These are phyloP conservation scores for Paraphaeosphaeria sporulosa DNA, from an alignment of 2,329 filamentous ascomycete species.

Conservation along the genomic window DNA sequence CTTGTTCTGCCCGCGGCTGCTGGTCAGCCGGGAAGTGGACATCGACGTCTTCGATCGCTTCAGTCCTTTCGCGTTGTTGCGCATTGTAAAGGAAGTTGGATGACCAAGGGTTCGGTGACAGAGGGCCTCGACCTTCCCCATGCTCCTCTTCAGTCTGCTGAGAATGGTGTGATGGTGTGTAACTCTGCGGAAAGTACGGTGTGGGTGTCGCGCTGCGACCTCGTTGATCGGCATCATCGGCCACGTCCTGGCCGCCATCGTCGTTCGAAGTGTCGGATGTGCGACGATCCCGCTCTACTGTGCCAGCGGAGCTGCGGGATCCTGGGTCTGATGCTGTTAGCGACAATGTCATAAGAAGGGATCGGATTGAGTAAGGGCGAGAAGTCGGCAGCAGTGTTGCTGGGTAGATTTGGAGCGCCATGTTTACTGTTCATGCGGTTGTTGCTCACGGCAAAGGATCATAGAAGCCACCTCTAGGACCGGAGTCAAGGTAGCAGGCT, in stretches of 20 bases:
- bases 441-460: background rate
- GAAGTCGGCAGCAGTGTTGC: background rate
- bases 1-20: conserved; percentile 8
- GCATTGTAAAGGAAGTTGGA: conserved; percentile 9
- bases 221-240: background rate
- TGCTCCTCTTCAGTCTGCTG: conserved; percentile 12
- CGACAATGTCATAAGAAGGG: background rate
- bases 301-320: conserved; percentile 7
- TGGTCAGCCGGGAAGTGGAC: conserved; percentile 7
- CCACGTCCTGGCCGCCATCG: background rate
- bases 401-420: background rate
- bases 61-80: background rate
- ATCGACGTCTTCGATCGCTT: background rate
- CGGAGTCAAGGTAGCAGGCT: background rate
- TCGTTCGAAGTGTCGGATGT: conserved; percentile 9
- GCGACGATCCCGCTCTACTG: background rate
- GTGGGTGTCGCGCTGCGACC: conserved; percentile 13
- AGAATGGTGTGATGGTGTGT: conserved; percentile 17
- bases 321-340: conserved; percentile 9
- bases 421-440: background rate
- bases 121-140: conserved; percentile 11
- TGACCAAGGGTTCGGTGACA: conserved; percentile 17
- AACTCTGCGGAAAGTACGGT: conserved; percentile 8
- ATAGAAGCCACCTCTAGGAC: background rate
- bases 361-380: background rate